phyloP scores from a whole-genome alignment of 805 yeast genomes.

The Yueomyces sinensis region DNA sequence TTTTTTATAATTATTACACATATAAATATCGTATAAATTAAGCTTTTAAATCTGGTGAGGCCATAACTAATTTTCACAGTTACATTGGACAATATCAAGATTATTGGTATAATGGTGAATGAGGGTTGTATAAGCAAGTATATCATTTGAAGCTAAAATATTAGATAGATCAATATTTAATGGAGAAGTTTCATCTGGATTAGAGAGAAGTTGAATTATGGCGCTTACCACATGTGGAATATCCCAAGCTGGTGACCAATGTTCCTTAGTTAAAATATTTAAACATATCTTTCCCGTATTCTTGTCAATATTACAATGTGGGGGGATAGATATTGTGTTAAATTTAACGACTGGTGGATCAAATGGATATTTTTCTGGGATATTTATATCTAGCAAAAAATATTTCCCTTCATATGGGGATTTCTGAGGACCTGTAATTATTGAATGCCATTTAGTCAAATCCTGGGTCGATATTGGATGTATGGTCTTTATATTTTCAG shows the following conservation, averaged over 20 bases:
- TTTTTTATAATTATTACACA: no score
- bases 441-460: conserved; percentile 38
- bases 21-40: no score
- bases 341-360: conserved; percentile 46
- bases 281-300: conserved; percentile 58
- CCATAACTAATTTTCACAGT: no score
- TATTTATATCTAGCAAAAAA: conserved; percentile 35
- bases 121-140: conserved; percentile 29
- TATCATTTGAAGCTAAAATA: conserved; percentile 36
- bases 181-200: conserved; percentile 64
- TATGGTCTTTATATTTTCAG: conserved; percentile 24
- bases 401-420: conserved; percentile 40
- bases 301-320: conserved; percentile 37
- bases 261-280: conserved; percentile 39
- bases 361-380: conserved; percentile 41
- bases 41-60: no score
- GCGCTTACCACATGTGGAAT: conserved; percentile 43
- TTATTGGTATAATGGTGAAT: conserved; percentile 26
- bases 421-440: conserved; percentile 36
- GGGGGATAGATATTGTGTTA: conserved; percentile 22
- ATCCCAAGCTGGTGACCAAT: conserved; percentile 72
- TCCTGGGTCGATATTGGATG: conserved; percentile 33
- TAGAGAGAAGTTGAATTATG: conserved; percentile 39
- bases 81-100: not conserved
- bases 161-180: conserved; percentile 59